Evolutionary conservation across 2,329 filamentous ascomycete species (phyloP).

Genomic region (Taxawa tesnikishii): DNA sequence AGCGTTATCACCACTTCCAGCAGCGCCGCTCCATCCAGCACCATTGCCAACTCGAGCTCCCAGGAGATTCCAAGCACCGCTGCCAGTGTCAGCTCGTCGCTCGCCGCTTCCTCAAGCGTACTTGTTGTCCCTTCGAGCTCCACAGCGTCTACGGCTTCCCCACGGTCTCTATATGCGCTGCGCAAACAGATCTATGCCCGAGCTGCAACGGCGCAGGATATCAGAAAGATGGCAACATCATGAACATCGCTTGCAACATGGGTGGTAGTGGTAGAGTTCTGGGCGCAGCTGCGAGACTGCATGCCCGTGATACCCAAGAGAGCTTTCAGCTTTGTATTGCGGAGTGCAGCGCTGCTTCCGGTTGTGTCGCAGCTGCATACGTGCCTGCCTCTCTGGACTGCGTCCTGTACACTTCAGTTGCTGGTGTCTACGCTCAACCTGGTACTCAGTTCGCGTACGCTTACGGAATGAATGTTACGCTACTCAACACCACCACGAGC

Average conservation of each 20-base stretch:
- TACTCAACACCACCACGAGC: too few relatives aligned
- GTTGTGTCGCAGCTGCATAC: neutral
- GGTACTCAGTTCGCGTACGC: neutral
- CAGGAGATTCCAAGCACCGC: too few relatives aligned
- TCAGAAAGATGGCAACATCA: neutral
- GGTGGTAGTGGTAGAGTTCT: neutral
- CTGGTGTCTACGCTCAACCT: neutral
- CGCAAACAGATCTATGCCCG: neutral
- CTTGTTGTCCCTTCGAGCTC: too few relatives aligned
- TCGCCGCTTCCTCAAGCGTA: too few relatives aligned
- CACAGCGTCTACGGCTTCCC: neutral
- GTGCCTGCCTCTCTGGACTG: neutral
- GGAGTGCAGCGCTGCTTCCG: neutral
- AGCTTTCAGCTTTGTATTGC: neutral
- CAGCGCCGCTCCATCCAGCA: too few relatives aligned
- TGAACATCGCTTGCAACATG: neutral
- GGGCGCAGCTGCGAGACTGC: neutral
- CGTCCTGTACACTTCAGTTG: neutral
- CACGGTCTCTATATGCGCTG: neutral
- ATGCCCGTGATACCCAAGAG: neutral
- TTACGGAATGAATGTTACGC: neutral
- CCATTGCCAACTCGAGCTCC: too few relatives aligned
- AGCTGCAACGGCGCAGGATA: neutral
- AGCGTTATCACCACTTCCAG: neutral
- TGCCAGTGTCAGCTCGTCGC: too few relatives aligned